A percentile compares a stretch with the other conserved stretches of the same genome.
Evolutionary conservation across 768 basidiomycete genomes (phyloP).

Genomic region (Boletellus sp.): DNA sequence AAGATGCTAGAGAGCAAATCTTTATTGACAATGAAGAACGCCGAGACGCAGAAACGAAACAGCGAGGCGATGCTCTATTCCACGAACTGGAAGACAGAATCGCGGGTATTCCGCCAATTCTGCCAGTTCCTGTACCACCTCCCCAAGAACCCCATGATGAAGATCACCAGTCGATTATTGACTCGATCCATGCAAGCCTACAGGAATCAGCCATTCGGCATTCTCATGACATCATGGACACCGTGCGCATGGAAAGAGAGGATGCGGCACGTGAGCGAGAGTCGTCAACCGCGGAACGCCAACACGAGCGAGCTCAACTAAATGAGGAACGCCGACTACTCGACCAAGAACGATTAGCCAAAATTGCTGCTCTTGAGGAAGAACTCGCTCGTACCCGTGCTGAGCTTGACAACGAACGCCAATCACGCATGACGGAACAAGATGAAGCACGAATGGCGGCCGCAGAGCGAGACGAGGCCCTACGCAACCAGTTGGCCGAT

Average conservation of each 20-base stretch:
- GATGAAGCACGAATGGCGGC: slow-evolving; percentile 61
- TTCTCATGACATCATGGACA: slow-evolving; percentile 55
- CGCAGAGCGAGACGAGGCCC: slow-evolving; percentile 55
- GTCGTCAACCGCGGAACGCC: slow-evolving; percentile 50
- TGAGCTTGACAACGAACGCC: slow-evolving; percentile 63
- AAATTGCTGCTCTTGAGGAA: slow-evolving; percentile 59
- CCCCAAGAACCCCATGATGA: slow-evolving; percentile 5
- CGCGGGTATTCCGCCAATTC: slow-evolving; percentile 19
- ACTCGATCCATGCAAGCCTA: slow-evolving; percentile 40
- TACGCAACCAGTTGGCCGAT: slow-evolving; percentile 61
- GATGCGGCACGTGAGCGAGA: slow-evolving; percentile 55
- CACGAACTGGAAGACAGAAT: slow-evolving; percentile 29
- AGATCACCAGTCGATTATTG: slow-evolving; percentile 33
- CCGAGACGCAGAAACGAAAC: slow-evolving; percentile 52
- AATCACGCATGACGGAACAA: slow-evolving; percentile 54
- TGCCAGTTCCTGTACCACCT: slow-evolving; percentile 21
- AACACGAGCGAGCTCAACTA: slow-evolving; percentile 44
- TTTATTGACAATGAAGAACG: slow-evolving; percentile 59
- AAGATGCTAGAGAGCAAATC: slow-evolving; percentile 59
- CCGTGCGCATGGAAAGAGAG: slow-evolving; percentile 56
- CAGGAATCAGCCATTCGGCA: slow-evolving; percentile 55
- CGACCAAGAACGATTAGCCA: slow-evolving; percentile 49
- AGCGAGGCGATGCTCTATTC: slow-evolving; percentile 29
- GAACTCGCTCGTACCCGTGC: slow-evolving; percentile 54
- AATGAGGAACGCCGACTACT: slow-evolving; percentile 46